Conservation (phyloP, 768 basidiomycete species). For the Macrocybe gigantea region DNA sequence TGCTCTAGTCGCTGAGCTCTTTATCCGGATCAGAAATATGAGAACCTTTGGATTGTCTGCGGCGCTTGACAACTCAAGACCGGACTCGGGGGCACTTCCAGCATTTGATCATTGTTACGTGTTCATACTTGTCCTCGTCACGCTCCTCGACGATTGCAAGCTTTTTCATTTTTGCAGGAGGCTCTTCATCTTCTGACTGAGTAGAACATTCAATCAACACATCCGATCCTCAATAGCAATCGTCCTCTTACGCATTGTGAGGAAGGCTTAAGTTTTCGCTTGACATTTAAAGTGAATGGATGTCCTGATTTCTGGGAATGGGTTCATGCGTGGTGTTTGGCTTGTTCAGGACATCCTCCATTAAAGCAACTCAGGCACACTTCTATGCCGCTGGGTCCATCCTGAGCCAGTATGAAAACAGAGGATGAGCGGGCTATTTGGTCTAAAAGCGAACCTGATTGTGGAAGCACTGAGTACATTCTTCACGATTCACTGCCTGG, state of each 20-base stretch:
- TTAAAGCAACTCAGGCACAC: constrained; percentile 94
- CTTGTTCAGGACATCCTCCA: constrained; percentile 68
- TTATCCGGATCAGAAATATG: background rate
- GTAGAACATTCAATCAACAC: background rate
- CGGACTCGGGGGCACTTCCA: constrained; percentile 58
- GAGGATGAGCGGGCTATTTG: constrained; percentile 1
- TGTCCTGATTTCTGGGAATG: constrained; percentile 76
- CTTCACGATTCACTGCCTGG: constrained; percentile 81
- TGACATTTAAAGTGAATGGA: constrained; percentile 72
- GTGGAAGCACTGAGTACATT: constrained; percentile 98
- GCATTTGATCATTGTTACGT: constrained; percentile 59
- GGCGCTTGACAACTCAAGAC: constrained; percentile 38
- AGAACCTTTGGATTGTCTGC: constrained; percentile 28
- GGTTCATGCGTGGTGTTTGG: constrained; percentile 65
- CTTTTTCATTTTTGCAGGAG: constrained; percentile 85
- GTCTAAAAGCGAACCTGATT: constrained; percentile 54
- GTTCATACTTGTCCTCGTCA: constrained; percentile 86
- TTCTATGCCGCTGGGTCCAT: constrained; percentile 69
- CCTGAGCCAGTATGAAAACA: constrained; percentile 34
- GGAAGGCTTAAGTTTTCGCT: constrained; percentile 61
- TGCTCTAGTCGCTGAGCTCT: background rate
- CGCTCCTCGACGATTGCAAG: constrained; percentile 83
- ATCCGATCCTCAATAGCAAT: constrained; percentile 2
- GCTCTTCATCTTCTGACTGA: constrained; percentile 71
- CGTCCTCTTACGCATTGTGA: constrained; percentile 53